Base-by-base conservation (phyloP, 495 filamentous ascomycete species). In the Trichoderma asperelloides region DNA sequence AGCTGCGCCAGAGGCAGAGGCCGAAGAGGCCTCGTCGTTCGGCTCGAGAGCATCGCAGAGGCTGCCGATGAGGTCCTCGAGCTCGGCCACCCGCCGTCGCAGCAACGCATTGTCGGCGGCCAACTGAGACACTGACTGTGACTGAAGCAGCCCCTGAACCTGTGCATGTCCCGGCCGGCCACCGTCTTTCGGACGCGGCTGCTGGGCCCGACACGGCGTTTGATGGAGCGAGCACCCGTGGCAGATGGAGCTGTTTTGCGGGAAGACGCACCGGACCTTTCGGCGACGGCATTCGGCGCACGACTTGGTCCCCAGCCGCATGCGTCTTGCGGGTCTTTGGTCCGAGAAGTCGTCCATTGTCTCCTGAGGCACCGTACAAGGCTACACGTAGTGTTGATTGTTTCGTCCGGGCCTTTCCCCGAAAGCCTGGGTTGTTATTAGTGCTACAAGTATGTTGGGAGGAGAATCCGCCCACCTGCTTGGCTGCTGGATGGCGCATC, bases 211-310 rank as follows among this genome's bases (percentile, higher is more conserved):
- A 12, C 55, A 60, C 55, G 55, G 55, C 55, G 55, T 60, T 12
- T 60, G 55, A 18, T 60, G 55, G 12, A 60, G 55, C 55, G 15
- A 18, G 55, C 55, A 60, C 9, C 55, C 55, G 55, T 30, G 55
- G 13, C 55, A 60, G 23, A 60, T 16, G 55, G 55, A 60, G 55
- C 55, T 30, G 55, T 60, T 60, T 11, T 25, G 23, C 55, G 23
- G 23, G 55, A 60, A 60, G 55, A 60, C 55, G 55, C 55, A 60
- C 25, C 55, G 55, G 55, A 60, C 55, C 55, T 60, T 60, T 13
- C 55, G 55, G 55, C 55, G 55, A 30, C 55, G 55, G 55, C 55
- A 60, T 18, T 60, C 55, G 55, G 55, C 55, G 16, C 55, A 60
- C 55, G 55, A 60, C 55, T 30, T 27, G 55, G 55, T 60, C 23